Evolutionary conservation across 805 yeast species (phyloP).

Genomic region (Candida khao-thaluensis): DNA sequence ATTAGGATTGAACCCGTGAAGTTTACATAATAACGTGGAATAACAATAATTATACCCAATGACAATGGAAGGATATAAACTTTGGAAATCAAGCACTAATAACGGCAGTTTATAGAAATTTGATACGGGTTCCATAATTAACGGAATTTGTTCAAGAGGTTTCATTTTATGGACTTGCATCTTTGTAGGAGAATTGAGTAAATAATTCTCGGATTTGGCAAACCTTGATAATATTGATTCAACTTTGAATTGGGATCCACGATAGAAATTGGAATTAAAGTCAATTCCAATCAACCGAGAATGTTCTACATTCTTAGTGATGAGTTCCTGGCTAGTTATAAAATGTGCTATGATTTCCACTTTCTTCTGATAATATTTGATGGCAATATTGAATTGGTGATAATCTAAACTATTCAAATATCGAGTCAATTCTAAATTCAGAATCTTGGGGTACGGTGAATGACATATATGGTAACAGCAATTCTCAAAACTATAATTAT

Average conservation of each 20-base stretch:
- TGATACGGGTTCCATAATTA: conserved; percentile 90
- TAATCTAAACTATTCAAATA: conserved; percentile 20
- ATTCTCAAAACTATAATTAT: conserved; percentile 74
- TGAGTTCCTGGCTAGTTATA: conserved; percentile 59
- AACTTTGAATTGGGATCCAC: conserved; percentile 94
- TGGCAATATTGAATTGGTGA: conserved; percentile 29
- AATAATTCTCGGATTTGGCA: conserved; percentile 70
- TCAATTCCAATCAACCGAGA: conserved; percentile 87
- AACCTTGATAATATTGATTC: conserved; percentile 79
- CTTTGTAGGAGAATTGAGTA: conserved; percentile 77
- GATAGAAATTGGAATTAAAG: conserved; percentile 76
- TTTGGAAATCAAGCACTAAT: conserved; percentile 88
- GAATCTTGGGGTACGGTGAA: conserved; percentile 62
- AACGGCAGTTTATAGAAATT: conserved; percentile 85
- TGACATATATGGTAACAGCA: conserved; percentile 68
- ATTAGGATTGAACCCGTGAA: conserved; percentile 50
- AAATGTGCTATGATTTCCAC: conserved; percentile 46
- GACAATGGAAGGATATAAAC: conserved; percentile 93
- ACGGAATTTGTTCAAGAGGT: conserved; percentile 82
- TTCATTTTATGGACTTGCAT: conserved; percentile 79
- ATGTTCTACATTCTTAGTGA: conserved; percentile 74
- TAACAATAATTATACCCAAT: conserved; percentile 94
- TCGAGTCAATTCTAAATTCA: conserved; percentile 45
- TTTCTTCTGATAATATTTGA: conserved; percentile 48
- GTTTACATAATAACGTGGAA: conserved; percentile 65